phyloP scores from a whole-genome alignment of 345 rosid species.

The Populus ilicifolia region DNA sequence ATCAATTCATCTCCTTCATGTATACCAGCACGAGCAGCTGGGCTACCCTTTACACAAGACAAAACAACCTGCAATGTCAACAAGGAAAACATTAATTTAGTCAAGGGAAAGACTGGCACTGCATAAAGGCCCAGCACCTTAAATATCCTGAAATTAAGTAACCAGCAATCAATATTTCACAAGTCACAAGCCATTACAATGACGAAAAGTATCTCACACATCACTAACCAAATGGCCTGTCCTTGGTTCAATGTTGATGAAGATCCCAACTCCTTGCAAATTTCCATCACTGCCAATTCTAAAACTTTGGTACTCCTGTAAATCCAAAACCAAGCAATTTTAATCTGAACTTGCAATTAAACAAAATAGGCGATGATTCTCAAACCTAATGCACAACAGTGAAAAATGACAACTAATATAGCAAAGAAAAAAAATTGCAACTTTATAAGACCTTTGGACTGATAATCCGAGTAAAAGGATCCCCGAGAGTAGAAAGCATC shows the following conservation, averaged over 20 bases:
- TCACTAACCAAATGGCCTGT: slow-evolving; percentile 80
- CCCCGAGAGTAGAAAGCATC: slow-evolving; percentile 92
- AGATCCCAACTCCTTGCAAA: slow-evolving; percentile 87
- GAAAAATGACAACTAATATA: not conserved
- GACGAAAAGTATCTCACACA: not conserved
- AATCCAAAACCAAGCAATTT: not conserved
- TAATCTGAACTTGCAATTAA: not conserved
- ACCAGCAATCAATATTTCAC: not conserved
- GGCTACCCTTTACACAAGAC: slow-evolving; percentile 77
- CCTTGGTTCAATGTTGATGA: slow-evolving; percentile 67
- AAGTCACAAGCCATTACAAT: not conserved
- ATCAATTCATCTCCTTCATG: slow-evolving; percentile 79
- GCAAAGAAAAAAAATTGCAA: not conserved
- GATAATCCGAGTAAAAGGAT: slow-evolving; percentile 82
- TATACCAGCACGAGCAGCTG: slow-evolving; percentile 88
- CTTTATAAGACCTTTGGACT: slow-evolving; percentile 65
- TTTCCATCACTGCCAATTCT: slow-evolving; percentile 87
- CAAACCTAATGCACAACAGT: not conserved
- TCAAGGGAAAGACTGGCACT: not conserved
- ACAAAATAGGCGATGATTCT: not conserved
- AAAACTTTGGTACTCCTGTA: slow-evolving; percentile 83
- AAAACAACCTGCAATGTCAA: slow-evolving; percentile 59
- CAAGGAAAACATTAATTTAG: not conserved
- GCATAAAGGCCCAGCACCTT: not conserved
- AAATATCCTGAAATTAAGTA: not conserved